Evolutionary conservation across 805 yeast species (phyloP), one percentile per base, ranked within the genome.

Genomic region (Suhomyces canberraensis): DNA sequence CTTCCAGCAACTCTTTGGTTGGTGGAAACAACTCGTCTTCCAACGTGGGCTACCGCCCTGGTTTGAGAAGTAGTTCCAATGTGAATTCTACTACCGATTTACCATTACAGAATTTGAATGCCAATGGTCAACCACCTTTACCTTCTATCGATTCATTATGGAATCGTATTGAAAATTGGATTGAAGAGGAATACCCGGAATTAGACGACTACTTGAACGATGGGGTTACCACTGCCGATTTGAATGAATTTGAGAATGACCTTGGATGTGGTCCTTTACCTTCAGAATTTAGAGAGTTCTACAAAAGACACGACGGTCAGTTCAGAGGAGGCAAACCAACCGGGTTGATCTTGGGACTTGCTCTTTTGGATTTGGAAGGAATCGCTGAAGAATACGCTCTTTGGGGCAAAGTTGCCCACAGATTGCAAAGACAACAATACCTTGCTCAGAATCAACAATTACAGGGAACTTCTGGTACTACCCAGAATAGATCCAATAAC

Each of bases 61-160:
- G 73, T 4, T 41, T 67, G 50, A 57, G 76, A 25, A 67, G 76
- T 7, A 66, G 73, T 8, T 47, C 58, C 15, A 61, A 72, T 15
- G 62, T 61, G 31, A 52, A 57, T 39, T 49, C 56, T 36, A 51
- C 63, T 9, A 68, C 74, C 5, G 69, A 69, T 25, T 63, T 67
- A 29, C 75, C 72, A 37, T 54, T 71, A 56, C 68, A 64, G 62
- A 69, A 49, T 39, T 71, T 59, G 60, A 67, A 50, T 60, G 56
- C 47, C 53, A 64, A 64, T 25, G 79, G 79, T 1, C 72, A 61
- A 42, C 75, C 76, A 16, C 78, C 78, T 14, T 53, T 72, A 35
- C 78, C 78, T 13, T 31, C 39, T 16, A 38, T 69, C 16, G 74
- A 68, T 40, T 58, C 69, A 4, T 52, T 69, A 35, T 69, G 73